These are phyloP conservation scores for Annona cherimola DNA, from an alignment of 164 flowering plant genomes.

Conservation along the genomic window DNA sequence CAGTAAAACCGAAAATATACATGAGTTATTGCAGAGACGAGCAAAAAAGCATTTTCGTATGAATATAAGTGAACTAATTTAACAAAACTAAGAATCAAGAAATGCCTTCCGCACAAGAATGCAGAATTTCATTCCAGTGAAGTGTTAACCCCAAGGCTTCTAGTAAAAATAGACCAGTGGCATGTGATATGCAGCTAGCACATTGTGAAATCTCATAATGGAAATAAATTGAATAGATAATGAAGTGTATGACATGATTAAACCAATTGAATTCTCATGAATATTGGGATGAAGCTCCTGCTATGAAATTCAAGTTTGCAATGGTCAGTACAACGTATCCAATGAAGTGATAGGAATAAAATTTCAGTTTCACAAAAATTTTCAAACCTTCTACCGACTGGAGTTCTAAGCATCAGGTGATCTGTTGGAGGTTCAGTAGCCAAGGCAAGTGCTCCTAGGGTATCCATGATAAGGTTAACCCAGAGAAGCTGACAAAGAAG, in stretches of 20 bases:
- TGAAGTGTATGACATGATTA: not conserved
- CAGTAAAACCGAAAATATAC: too few relatives aligned
- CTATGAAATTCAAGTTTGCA: not conserved
- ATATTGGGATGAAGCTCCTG: not conserved
- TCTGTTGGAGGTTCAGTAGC: slow-evolving; percentile 86
- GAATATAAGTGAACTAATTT: too few relatives aligned
- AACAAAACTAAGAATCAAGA: too few relatives aligned
- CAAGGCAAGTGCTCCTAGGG: slow-evolving; percentile 32
- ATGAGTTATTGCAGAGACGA: too few relatives aligned
- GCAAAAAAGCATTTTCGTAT: too few relatives aligned
- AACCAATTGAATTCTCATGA: not conserved
- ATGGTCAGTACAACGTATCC: not conserved
- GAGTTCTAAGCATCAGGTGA: slow-evolving; percentile 59
- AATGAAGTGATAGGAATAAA: not conserved
- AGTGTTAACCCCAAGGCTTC: not conserved
- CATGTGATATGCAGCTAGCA: too few relatives aligned
- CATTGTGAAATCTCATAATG: too few relatives aligned
- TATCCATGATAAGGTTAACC: slow-evolving; percentile 31
- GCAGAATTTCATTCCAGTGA: too few relatives aligned
- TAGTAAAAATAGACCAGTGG: too few relatives aligned
- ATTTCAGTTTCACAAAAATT: not conserved
- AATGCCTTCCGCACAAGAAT: too few relatives aligned
- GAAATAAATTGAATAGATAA: too few relatives aligned
- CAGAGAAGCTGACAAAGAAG: slow-evolving; percentile 15
- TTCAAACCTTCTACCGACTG: slow-evolving; percentile 55